Base-by-base conservation (phyloP, 2,329 filamentous ascomycete genomes). In the Fusarium nisikadoi region DNA sequence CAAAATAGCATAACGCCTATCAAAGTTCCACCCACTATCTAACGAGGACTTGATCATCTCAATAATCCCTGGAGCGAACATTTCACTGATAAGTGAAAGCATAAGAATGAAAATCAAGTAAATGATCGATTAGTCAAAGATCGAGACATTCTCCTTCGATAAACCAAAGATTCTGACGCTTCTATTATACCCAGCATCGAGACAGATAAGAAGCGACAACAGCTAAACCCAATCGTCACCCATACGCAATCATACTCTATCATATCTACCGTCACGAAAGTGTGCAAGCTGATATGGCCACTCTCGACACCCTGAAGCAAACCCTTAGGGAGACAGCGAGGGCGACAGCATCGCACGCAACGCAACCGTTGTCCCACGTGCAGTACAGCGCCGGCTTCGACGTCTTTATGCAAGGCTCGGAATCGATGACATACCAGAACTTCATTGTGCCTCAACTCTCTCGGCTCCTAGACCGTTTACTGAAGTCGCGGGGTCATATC, bases 401-500 rank as follows among this genome's bases (percentile, higher is more conserved):
- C 11, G 5, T 50, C 31, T 10, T 50, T 6, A 16, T 36, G 4
- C 16, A 50, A 10, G 47, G 47, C 47, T 20, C 47, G 11, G 47
- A 8, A 50, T 20, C 7, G 2, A 50, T 10, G n/a, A 16, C 8
- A 50, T 50, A 50, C 47, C n/a, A 36, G 11, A 50, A 25, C 8
- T 27, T 50, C 8, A 27, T 50, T 20, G 11, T 20, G 11, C 47
- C 47, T 27, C n/a, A 50, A 25, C 47, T 50, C 17, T 35, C 47
- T 50, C 36, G n/a, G n/a, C 47, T 50, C 8, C 11, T 50, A 36
- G 11, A 27, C 17, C 47, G 31, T 27, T 27, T 27, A 36, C 13
- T 50, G 17, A 50, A 14, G 3, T 50, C 47, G n/a, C 31, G n/a
- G 16, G n/a, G 19, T 5, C n/a, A 7, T 29, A 79, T 90, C 69